Evolutionary conservation across 2,329 filamentous ascomycete genomes (phyloP), one percentile per base, ranked within the genome.

Genomic region (Neofusicoccum parvum): DNA sequence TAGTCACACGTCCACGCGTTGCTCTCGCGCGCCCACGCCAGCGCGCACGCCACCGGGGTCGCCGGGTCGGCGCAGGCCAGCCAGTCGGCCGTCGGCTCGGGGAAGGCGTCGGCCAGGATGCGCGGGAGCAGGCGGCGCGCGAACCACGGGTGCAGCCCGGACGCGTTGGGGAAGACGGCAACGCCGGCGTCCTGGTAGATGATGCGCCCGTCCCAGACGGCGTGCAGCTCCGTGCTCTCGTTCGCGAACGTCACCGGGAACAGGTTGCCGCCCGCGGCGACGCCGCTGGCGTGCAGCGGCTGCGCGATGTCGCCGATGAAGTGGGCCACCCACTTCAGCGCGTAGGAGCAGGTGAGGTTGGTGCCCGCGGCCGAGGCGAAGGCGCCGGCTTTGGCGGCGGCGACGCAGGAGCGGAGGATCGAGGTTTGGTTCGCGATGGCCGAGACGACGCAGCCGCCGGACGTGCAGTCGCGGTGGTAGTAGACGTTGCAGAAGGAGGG

Each of bases 291-390:
- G 69, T 81, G 79, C 17, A 81, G 71, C 1, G 79, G 79, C 69
- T 81, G 79, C 6, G 75, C 71, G 12, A 80, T 76, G 54, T 81
- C 79, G 17, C 79, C 78, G 9, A 80, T 49, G 66, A 80, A 80
- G 68, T 81, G 79, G 3, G 74, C 70, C 3, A 79, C 73, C 76
- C 78, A 80, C 58, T 79, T 79, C 39, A 80, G 67, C n/a, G 78
- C 78, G 65, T 79, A 75, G 1, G 76, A 76, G 67, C 78, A 79
- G 12, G 74, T 75, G 65, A 76, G 11, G 65, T 80, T 76, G 39
- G 69, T 67, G 11, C 76, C 74, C n/a, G 23, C 5, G n/a, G 43
- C 6, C 23, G 17, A 4, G 7, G 32, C 11, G 7, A 14, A 32
- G 58, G 6, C 9, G 50, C 66, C 69, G 50, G 65, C 67, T 62